Evolutionary conservation across 257 asterid genomes (phyloP).

Genomic region (Nicotiana obtusifolia): DNA sequence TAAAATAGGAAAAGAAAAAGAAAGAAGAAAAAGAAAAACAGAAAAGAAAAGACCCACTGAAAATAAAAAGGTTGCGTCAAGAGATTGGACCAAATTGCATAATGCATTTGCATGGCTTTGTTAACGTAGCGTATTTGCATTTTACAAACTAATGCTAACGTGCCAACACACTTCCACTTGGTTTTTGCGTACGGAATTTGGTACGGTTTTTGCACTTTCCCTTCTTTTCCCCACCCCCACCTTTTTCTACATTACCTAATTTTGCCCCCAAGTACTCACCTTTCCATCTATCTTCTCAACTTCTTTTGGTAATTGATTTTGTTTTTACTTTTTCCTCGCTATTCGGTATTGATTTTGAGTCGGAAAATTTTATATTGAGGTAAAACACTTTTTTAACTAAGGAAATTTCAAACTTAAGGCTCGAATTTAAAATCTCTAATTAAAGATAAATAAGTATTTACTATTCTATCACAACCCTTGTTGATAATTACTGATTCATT

Average conservation of each 20-base stretch:
- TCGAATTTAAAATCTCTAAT: no score
- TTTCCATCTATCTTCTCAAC: not conserved
- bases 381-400: rapidly evolving
- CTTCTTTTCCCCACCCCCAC: not conserved
- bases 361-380: no score
- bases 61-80: not conserved
- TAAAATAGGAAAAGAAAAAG: no score
- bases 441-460: no score
- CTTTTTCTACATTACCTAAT: not conserved
- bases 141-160: not conserved
- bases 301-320: not conserved
- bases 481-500: no score
- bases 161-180: not conserved
- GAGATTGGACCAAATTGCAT: not conserved
- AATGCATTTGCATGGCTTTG: not conserved
- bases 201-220: constrained; percentile 10
- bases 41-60: not conserved
- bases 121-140: not conserved
- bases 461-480: rapidly evolving
- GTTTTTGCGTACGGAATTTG: constrained; percentile 6
- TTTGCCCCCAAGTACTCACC: not conserved
- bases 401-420: no score
- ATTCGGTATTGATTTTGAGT: no score
- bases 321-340: no score
- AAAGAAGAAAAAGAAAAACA: not conserved